phyloP scores from a whole-genome alignment of 257 asterid species.

The Fraxinus anomala region DNA sequence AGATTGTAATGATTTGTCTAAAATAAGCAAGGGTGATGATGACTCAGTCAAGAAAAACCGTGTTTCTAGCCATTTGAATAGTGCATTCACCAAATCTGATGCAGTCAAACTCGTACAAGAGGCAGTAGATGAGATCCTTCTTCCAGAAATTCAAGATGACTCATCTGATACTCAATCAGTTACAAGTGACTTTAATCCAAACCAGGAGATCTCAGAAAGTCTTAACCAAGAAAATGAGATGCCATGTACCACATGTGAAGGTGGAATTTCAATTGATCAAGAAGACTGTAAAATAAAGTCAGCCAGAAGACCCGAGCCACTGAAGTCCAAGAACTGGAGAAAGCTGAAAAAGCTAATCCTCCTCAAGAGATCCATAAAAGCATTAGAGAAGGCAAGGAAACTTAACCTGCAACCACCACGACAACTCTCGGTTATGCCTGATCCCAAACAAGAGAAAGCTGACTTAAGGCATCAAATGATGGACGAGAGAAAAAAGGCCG shows the following conservation, averaged over 20 bases:
- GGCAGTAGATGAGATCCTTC: conserved; percentile 84
- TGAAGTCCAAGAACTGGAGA: conserved; percentile 69
- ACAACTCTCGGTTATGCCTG: conserved; percentile 30
- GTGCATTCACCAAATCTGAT: conserved; percentile 62
- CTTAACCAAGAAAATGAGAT: conserved; percentile 19
- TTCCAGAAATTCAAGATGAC: conserved; percentile 61
- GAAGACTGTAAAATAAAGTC: conserved; percentile 12
- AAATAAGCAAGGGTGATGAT: conserved; percentile 3
- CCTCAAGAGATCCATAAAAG: conserved; percentile 72
- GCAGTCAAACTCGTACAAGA: conserved; percentile 81
- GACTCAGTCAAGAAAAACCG: conserved; percentile 21
- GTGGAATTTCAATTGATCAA: conserved; percentile 15
- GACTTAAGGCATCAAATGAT: conserved; percentile 66
- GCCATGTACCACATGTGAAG: conserved; percentile 12
- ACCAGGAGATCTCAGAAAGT: conserved; percentile 38
- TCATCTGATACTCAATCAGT: conserved; percentile 50
- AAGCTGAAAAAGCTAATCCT: conserved; percentile 72
- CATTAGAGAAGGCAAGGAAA: conserved; percentile 66
- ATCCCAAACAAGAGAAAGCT: conserved; percentile 46
- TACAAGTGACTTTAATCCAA: conserved; percentile 48
- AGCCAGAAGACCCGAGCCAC: conserved; percentile 31
- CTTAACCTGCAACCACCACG: conserved; percentile 30
- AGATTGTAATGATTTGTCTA: conserved; percentile 27
- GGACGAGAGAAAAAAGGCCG: conserved; percentile 78
- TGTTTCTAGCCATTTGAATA: conserved; percentile 24